These are phyloP conservation scores for Crithidia thermophila DNA, from an alignment of 208 protist genomes.

Conservation along the genomic window DNA sequence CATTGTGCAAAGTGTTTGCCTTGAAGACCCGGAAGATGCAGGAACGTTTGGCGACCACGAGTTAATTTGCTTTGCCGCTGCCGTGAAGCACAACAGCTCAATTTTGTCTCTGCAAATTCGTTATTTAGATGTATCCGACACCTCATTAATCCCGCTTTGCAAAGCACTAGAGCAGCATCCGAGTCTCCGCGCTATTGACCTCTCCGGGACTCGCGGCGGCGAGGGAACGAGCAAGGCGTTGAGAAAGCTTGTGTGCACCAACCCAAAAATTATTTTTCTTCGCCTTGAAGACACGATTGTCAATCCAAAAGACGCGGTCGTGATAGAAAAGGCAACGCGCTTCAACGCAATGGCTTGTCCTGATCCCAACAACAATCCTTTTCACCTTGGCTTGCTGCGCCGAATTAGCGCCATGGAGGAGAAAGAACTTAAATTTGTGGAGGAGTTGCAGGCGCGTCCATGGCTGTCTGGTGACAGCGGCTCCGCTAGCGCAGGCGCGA, in stretches of 20 bases:
- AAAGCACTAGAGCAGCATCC: conserved; percentile 60
- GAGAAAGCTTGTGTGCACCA: conserved; percentile 65
- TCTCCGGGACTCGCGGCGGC: conserved; percentile 70
- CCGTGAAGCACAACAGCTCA: conserved; percentile 78
- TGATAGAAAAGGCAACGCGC: conserved; percentile 63
- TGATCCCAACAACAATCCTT: conserved; percentile 80
- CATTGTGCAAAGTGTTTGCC: conserved; percentile 71
- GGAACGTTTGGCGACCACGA: conserved; percentile 71
- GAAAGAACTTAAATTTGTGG: conserved; percentile 61
- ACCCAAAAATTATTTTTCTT: conserved; percentile 79
- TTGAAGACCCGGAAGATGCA: conserved; percentile 64
- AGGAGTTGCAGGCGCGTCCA: conserved; percentile 57
- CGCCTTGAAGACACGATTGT: conserved; percentile 68
- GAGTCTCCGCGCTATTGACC: conserved; percentile 64
- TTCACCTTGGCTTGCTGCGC: conserved; percentile 72
- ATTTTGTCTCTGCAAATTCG: conserved; percentile 84
- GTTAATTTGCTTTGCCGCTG: conserved; percentile 76
- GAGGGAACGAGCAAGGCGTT: conserved; percentile 69
- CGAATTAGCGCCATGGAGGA: conserved; percentile 80
- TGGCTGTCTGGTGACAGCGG: conserved; percentile 51
- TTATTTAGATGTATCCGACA: conserved; percentile 76
- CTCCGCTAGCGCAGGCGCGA: background rate
- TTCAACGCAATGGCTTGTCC: conserved; percentile 76
- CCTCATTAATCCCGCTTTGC: conserved; percentile 78
- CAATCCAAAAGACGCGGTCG: conserved; percentile 40